phyloP scores from a whole-genome alignment of 1,139 yeast genomes.

The Zygosaccharomyces pseudobailii region DNA sequence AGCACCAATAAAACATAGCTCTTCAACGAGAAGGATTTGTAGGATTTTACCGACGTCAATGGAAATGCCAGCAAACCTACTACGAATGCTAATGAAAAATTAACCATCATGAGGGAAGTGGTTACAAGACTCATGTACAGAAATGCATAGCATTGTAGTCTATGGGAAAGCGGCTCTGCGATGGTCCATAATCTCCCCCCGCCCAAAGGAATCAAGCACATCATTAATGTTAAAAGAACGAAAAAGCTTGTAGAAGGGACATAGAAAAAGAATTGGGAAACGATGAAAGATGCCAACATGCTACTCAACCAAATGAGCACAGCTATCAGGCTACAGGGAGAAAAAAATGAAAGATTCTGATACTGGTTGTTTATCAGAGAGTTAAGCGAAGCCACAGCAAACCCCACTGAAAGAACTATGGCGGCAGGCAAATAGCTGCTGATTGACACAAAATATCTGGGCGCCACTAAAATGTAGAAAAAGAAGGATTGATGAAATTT shows the following conservation, averaged over 20 bases:
- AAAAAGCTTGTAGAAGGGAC: slow-evolving; percentile 14
- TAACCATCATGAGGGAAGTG: slow-evolving; percentile 72
- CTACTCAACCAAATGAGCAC: slow-evolving; percentile 16
- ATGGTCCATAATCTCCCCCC: slow-evolving; percentile 15
- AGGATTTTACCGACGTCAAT: slow-evolving; percentile 49
- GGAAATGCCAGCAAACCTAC: slow-evolving; percentile 70
- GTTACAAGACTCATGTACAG: slow-evolving; percentile 63
- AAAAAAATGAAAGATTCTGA: slow-evolving; percentile 16
- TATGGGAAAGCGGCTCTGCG: slow-evolving; percentile 23
- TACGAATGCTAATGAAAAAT: slow-evolving; percentile 73
- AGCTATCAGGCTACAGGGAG: slow-evolving; percentile 20
- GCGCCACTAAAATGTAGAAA: slow-evolving; percentile 79
- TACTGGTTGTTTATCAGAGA: slow-evolving; percentile 46
- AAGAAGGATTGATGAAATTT: slow-evolving; percentile 97
- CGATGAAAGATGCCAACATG: slow-evolving; percentile 23
- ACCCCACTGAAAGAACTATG: slow-evolving; percentile 63
- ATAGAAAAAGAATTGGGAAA: slow-evolving; percentile 24
- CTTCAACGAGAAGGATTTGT: slow-evolving; percentile 20
- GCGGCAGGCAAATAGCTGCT: slow-evolving; percentile 93
- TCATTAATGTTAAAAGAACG: slow-evolving; percentile 12
- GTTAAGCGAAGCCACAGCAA: slow-evolving; percentile 66
- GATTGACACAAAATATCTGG: slow-evolving; percentile 79
- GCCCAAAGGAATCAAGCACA: slow-evolving; percentile 20
- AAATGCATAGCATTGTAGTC: slow-evolving; percentile 42
- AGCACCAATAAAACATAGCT: slow-evolving; percentile 37